These are phyloP conservation scores for Tylopilus vinaceipallidus DNA, from an alignment of 768 basidiomycete species.

Conservation along the genomic window DNA sequence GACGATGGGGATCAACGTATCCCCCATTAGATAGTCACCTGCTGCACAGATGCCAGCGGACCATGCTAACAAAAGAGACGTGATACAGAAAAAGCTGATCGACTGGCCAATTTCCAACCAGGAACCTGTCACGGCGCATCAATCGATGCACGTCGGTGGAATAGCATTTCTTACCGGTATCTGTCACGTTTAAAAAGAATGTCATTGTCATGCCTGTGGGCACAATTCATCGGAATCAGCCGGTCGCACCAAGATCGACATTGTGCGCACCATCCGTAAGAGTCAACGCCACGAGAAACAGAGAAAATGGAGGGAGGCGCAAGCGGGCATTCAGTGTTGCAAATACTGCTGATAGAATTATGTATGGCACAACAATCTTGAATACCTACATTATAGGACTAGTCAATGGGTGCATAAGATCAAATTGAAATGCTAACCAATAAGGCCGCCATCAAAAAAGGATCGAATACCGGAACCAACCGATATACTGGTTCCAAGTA, in stretches of 20 bases:
- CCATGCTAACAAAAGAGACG: constrained; percentile 76
- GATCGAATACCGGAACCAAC: constrained; percentile 80
- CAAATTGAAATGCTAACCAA: constrained; percentile 42
- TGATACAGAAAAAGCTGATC: constrained; percentile 85
- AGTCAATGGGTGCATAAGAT: constrained; percentile 2
- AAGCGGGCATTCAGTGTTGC: constrained; percentile 67
- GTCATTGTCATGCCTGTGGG: constrained; percentile 71
- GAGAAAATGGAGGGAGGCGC: constrained; percentile 72
- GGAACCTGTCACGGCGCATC: constrained; percentile 46
- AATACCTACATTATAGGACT: constrained; percentile 49
- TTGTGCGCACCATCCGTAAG: constrained; percentile 32
- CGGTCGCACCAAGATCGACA: not conserved
- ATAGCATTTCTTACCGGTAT: constrained; percentile 53
- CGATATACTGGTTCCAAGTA: constrained; percentile 88
- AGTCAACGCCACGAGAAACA: constrained; percentile 74
- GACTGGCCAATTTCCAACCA: constrained; percentile 91
- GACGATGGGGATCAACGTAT: constrained; percentile 23
- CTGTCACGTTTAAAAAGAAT: constrained; percentile 82
- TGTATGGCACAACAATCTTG: constrained; percentile 80
- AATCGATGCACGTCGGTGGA: constrained; percentile 1
- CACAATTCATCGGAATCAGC: not conserved
- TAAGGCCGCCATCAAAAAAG: constrained; percentile 77
- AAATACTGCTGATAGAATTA: constrained; percentile 69
- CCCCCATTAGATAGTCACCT: constrained; percentile 69
- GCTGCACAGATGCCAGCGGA: constrained; percentile 71